A percentile compares a stretch with the other conserved stretches of the same genome.
Conservation (phyloP, 371 early-diverging fungal species). For the Gilbertella persicaria region DNA sequence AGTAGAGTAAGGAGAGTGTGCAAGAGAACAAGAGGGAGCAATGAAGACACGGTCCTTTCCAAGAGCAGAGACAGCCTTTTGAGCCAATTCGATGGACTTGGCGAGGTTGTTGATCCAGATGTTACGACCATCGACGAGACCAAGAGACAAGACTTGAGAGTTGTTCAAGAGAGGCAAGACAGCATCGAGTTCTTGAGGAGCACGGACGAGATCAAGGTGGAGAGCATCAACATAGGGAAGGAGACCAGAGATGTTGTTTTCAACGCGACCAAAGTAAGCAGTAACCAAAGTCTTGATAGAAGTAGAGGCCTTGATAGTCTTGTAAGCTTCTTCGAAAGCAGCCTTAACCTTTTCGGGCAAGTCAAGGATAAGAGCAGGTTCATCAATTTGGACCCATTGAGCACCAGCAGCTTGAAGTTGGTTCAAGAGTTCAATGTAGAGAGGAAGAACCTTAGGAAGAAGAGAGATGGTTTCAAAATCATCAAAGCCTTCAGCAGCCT, state of each 20-base stretch:
- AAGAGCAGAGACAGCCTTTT: constrained; percentile 66
- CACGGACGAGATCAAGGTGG: constrained; percentile 91
- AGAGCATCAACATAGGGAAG: constrained; percentile 78
- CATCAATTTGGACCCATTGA: constrained; percentile 92
- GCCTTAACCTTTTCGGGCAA: constrained; percentile 53
- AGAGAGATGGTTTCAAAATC: constrained; percentile 73
- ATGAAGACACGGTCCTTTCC: constrained; percentile 79
- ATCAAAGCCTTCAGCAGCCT: constrained; percentile 68
- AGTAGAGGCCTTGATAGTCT: constrained; percentile 59
- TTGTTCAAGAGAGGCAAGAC: constrained; percentile 58
- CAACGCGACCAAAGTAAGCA: constrained; percentile 93
- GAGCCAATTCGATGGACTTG: constrained; percentile 68
- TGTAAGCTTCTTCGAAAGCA: constrained; percentile 63
- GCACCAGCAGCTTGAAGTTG: constrained; percentile 87
- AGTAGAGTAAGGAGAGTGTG: constrained; percentile 91
- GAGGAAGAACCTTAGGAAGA: constrained; percentile 75
- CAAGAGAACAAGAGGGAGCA: constrained; percentile 89
- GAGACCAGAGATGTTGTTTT: constrained; percentile 68
- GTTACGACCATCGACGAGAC: constrained; percentile 94
- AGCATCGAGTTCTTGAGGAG: constrained; percentile 78
- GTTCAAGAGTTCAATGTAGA: constrained; percentile 76
- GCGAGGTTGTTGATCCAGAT: constrained; percentile 93
- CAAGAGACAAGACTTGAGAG: constrained; percentile 77
- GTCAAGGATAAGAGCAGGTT: constrained; percentile 86
- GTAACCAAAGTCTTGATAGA: constrained; percentile 79